Base-by-base conservation (phyloP, 805 yeast species). In the Kregervanrija delftensis region DNA sequence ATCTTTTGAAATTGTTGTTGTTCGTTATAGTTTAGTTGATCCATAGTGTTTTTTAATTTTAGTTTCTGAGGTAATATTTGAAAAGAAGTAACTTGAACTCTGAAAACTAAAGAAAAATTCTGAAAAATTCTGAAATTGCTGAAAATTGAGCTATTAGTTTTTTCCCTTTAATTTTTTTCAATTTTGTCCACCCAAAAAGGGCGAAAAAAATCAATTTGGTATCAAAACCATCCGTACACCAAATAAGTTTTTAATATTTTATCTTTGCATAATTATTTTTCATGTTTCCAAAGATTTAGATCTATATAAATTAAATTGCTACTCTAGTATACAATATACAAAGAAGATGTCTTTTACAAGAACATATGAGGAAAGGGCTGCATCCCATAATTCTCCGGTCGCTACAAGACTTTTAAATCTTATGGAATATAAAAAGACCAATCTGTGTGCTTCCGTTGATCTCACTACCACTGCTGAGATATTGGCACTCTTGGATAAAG, bases 1-100 rank as follows among this genome's bases (percentile, higher is more conserved):
- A 91, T 72, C 67, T 83, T 90, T 70, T 89, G 96, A 70, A 91
- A 91, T 59, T 89, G 91, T 69, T 89, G 96, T 71, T 93, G 98
- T 72, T 91, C 99, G 65, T 87, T 86, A 64, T 81, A 82, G 76
- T 91, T 91, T 58, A 91, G 76, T 68, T 87, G 95, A 63, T 91
- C 99, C 99, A 91, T 91, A 43, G 56, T 76, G 56, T 17, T 33
- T 28, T 22, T 39, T 41, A 33, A 6, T 30, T 37, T 33, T 31
- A 39, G 17, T 36, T 39, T n/a, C 38, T 33, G 15, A 15, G 8
- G 6, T 22, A 22, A 22, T 6, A 5, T 22, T 22, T 6, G 28
- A 22, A 17, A 22, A 22, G 28, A 22, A 6, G 8, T 22, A 8
- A 22, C 8, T 22, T 22, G 28, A 22, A 6, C 8, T 22, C 8